These are phyloP conservation scores for Mortierella sp. DNA, from an alignment of 371 early-diverging fungal species.

Conservation along the genomic window DNA sequence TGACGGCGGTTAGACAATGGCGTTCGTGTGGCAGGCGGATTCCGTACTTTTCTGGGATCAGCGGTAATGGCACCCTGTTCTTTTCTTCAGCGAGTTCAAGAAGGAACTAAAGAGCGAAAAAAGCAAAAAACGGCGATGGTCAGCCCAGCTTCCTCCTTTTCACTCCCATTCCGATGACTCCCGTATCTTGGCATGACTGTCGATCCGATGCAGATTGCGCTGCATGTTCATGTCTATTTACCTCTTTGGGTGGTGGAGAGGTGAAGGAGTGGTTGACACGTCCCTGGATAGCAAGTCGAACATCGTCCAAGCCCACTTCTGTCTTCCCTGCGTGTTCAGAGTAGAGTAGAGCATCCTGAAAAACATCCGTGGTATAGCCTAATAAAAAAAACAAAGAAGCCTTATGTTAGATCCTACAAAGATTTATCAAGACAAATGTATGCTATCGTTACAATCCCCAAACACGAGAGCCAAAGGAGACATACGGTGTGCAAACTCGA, in stretches of 20 bases:
- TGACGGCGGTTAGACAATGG: constrained; percentile 88
- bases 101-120: constrained; percentile 84
- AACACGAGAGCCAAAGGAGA: too few relatives aligned
- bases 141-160: too few relatives aligned
- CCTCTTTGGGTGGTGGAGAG: constrained; percentile 91
- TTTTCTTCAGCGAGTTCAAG: constrained; percentile 89
- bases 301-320: constrained; percentile 91
- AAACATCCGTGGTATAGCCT: constrained; percentile 95
- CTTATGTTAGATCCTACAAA: background rate
- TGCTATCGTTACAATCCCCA: background rate
- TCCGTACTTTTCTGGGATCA: constrained; percentile 91
- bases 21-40: constrained; percentile 94
- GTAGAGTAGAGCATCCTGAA: constrained; percentile 95
- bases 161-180: too few relatives aligned
- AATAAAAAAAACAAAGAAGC: background rate
- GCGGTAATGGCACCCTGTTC: constrained; percentile 90
- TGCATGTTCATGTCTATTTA: constrained; percentile 56
- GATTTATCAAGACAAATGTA: too few relatives aligned
- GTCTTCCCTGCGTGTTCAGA: constrained; percentile 93
- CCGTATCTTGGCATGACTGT: too few relatives aligned
- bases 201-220: background rate
- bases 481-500: constrained; percentile 92
- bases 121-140: background rate
- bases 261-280: constrained; percentile 93
- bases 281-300: constrained; percentile 94